These are phyloP conservation scores for Globisporangium parvum DNA, from an alignment of 352 stramenopile genomes.

Conservation along the genomic window DNA sequence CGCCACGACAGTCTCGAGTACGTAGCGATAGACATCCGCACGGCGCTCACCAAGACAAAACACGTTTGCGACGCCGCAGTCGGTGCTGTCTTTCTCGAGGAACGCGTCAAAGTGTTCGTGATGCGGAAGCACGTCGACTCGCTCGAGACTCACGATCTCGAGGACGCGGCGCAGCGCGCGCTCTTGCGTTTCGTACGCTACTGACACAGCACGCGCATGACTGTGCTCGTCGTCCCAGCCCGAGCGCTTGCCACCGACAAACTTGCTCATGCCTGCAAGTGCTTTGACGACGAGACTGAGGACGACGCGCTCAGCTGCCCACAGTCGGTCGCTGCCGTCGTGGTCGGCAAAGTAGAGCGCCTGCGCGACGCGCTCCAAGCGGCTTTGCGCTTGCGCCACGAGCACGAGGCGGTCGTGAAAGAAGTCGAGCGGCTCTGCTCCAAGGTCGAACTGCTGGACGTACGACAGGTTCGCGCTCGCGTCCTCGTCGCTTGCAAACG, in stretches of 20 bases:
- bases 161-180: neutral
- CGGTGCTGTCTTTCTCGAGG: neutral
- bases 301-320: neutral
- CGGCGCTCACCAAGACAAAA: neutral
- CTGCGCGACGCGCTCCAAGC: neutral
- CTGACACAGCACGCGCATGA: neutral
- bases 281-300: neutral
- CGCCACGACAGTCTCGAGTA: neutral
- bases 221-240: neutral
- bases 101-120: neutral
- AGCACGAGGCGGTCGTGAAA: neutral
- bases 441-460: conserved; percentile 3
- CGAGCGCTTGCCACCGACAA: neutral
- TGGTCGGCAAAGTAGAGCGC: neutral
- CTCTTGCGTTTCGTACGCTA: neutral
- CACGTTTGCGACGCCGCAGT: neutral
- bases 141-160: neutral
- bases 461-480: neutral
- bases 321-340: neutral
- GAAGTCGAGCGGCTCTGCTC: conserved; percentile 1
- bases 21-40: neutral
- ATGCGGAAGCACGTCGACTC: neutral
- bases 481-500: conserved; percentile 2
- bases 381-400: neutral
- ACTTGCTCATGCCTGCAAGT: neutral